Conservation (phyloP, 352 stramenopile species). For the Phytophthora multivora region DNA sequence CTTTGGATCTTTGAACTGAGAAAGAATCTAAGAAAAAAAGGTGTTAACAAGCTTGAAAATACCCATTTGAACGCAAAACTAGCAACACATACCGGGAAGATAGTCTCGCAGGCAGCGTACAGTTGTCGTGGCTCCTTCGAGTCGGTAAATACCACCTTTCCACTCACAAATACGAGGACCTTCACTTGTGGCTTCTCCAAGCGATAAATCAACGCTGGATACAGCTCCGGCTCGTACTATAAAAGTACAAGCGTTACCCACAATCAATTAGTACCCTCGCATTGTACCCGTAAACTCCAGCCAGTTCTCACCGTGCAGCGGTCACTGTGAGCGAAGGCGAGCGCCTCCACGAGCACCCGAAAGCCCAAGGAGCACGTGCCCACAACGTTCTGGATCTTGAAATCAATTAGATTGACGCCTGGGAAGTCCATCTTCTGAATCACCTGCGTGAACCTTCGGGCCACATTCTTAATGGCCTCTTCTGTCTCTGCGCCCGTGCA, state of each 20-base stretch:
- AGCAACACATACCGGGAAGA: conserved; percentile 78
- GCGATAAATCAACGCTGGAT: conserved; percentile 98
- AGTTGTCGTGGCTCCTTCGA: conserved; percentile 88
- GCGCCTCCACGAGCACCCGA: conserved; percentile 80
- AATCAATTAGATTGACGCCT: conserved; percentile 86
- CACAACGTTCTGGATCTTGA: conserved; percentile 89
- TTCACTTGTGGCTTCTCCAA: conserved; percentile 96
- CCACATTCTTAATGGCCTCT: conserved; percentile 74
- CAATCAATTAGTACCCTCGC: background rate
- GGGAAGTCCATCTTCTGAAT: conserved; percentile 89
- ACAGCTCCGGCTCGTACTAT: conserved; percentile 99
- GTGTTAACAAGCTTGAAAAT: conserved; percentile 1
- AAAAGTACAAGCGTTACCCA: background rate
- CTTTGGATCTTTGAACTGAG: conserved; percentile 60
- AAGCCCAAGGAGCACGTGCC: conserved; percentile 73
- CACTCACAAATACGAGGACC: conserved; percentile 99
- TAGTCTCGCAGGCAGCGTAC: conserved; percentile 79
- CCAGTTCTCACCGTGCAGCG: conserved; percentile 60
- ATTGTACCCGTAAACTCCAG: too few relatives aligned
- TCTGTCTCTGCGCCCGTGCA: conserved; percentile 77
- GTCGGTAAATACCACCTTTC: conserved; percentile 97
- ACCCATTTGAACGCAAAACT: too few relatives aligned
- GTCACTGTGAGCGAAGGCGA: conserved; percentile 78
- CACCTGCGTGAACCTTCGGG: conserved; percentile 81
- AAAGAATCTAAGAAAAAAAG: conserved; percentile 57